Base-by-base conservation (phyloP, 805 yeast species). In the Saturnispora kantuleensis region DNA sequence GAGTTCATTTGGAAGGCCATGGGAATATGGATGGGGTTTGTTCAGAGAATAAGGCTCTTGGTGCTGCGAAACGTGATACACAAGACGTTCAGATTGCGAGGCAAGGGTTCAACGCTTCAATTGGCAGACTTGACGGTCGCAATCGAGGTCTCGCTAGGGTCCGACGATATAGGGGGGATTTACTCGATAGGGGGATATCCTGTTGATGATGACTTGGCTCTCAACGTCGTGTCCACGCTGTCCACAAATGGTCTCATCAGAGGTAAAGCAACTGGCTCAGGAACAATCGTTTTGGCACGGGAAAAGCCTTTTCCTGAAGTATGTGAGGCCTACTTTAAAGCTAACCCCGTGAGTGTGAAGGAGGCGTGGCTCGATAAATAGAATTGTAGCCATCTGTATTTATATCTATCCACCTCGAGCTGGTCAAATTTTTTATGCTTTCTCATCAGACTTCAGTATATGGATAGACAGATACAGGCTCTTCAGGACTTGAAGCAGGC, bases 181-280 rank as follows among this genome's bases (percentile, higher is more conserved):
- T 60, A 59, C 38, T 45, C 43, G 18, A 17, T 46, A 33, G 48
- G 16, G 32, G 43, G 36, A 31, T 21, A 21, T 6, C 18, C 15
- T 46, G 47, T 42, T 46, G 45, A 52, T 37, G 44, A 12, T 13
- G 40, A 53, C 11, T 60, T 70, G 33, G 66, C 70, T 10, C 82
- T 77, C 47, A 77, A 74, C 42, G 51, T 77, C 7, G 56, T 77
- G 38, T 63, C 73, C 11, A 59, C 74, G 2, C 52, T 79, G n/a
- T 70, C 75, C 35, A 81, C 75, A 48, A 74, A 73, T 46, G 74
- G 72, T 45, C 55, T 76, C 13, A 52, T 79, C 31, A 74, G 70
- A 48, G 83, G 79, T 0, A 77, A 77, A 47, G 53, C 76, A 3
- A 56, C 58, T 0, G 55, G 62, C 7, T 40, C 55, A 1, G 52